Base-by-base conservation (phyloP, 164 flowering plant genomes). In the Kalanchoe fedtschenkoi region DNA sequence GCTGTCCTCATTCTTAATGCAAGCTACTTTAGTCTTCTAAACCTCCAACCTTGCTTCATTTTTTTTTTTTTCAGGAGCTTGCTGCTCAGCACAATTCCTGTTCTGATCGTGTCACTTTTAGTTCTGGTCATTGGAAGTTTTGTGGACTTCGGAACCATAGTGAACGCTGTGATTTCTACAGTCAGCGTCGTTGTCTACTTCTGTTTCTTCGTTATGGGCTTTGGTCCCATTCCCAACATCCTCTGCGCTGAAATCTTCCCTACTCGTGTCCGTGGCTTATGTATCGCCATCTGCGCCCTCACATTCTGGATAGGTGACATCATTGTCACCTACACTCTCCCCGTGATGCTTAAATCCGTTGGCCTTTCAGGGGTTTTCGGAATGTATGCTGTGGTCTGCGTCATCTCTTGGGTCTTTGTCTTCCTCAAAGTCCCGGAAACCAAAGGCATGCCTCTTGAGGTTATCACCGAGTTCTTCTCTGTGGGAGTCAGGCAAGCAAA, bases 361-460 rank as follows among this genome's bases (percentile, higher is more conserved):
- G 97, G 98, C 24, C 81, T 93, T 1, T 83, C 80, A 17, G 98
- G 98, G 22, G 82, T 90, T 24, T 93, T 90, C 63, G 85, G 81
- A 10, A 81, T 93, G 62, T 93, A 88, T 37, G 92, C 95, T 0
- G 75, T 75, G 0, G 83, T 88, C 2, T 89, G 98, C 62, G 42
- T 72, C 51, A 71, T 93, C 28, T 74, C 97, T 1, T 90, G 79
- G 84, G 76, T 88, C 6, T 93, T 93, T 68, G 89, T 93, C 38
- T 93, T 61, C 78, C 61, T 86, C 66, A 93, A 87, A 76, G 91
- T 93, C 41, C 98, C 98, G 0, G 98, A 93, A 74, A 93, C 98
- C 6, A 90, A 93, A 69, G 97, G 97, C 54, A 93, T 93, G 96
- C 98, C 98, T 19, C 82, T 92, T 13, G 98, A 92, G 65, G 96